Conservation (phyloP, 306 rosid genomes). For the Cucurbita pepo region DNA sequence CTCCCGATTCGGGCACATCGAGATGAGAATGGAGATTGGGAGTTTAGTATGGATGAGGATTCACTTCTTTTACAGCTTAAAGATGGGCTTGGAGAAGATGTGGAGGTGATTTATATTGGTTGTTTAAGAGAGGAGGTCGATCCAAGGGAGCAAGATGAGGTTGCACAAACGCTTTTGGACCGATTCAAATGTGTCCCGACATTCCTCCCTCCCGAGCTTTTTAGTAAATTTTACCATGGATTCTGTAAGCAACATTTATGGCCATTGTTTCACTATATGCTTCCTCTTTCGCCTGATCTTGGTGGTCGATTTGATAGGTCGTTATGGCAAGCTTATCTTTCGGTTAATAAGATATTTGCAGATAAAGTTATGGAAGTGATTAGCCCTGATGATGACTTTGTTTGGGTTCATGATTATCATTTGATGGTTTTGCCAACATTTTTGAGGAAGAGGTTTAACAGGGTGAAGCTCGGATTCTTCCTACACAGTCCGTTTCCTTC, state of each 20-base stretch:
- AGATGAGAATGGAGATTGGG: slow-evolving; percentile 42
- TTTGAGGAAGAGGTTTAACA: slow-evolving; percentile 53
- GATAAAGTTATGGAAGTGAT: slow-evolving; percentile 87
- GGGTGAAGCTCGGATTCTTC: slow-evolving; percentile 41
- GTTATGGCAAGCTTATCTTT: slow-evolving; percentile 82
- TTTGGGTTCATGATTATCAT: slow-evolving; percentile 93
- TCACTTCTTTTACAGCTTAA: slow-evolving; percentile 79
- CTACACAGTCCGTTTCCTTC: slow-evolving; percentile 58
- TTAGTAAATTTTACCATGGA: slow-evolving; percentile 74
- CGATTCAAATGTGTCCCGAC: slow-evolving; percentile 71
- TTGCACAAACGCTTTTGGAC: slow-evolving; percentile 67
- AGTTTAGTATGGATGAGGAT: slow-evolving; percentile 72
- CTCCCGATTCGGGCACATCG: slow-evolving; percentile 48
- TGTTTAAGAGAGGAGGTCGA: slow-evolving; percentile 69
- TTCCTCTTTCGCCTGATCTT: slow-evolving; percentile 70
- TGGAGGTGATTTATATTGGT: slow-evolving; percentile 65
- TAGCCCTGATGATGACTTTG: slow-evolving; percentile 49
- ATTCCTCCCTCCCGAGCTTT: slow-evolving; percentile 63
- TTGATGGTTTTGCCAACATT: slow-evolving; percentile 89
- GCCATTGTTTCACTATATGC: slow-evolving; percentile 92
- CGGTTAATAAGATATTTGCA: slow-evolving; percentile 87
- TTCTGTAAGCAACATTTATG: slow-evolving; percentile 81
- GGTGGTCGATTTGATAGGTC: slow-evolving; percentile 75
- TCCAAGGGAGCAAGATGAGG: slow-evolving; percentile 57
- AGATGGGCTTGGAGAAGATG: slow-evolving; percentile 84